Base-by-base conservation (phyloP, 352 stramenopile genomes). In the Pythium chondricola region DNA sequence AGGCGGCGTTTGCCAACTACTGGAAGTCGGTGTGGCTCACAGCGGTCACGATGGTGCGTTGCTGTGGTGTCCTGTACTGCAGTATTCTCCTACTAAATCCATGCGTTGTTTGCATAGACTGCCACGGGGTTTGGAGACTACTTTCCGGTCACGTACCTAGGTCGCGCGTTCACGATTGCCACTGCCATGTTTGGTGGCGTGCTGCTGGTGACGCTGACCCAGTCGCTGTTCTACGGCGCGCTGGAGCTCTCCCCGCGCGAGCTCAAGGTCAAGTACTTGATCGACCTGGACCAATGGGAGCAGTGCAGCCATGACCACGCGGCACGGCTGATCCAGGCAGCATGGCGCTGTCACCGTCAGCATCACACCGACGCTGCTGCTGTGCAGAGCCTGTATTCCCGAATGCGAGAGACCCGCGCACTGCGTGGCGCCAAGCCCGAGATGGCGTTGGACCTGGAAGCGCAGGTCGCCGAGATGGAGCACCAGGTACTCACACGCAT, bases 141-240 rank as follows among this genome's bases (percentile, higher is more conserved):
- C 47, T 84, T 71, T 27, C 77, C 77, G 0, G 72, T 87, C 25
- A 89, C 77, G 17, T 82, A 80, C 54, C 56, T 83, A 7, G 77
- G 77, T 2, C 70, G 77, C 0, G 58, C 49, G 1, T 85, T 85
- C 45, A 71, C 69, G 27, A 74, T 78, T 10, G 42, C 67, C 18
- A 82, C 74, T 22, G 77, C 68, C 11, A 89, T 89, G 69, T 79
- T 85, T 6, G 76, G 77, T n/a, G 74, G 77, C 3, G 51, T 89
- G 9, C 33, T 87, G 24, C 69, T 87, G 39, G 67, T 89, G 16
- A 74, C 74, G n/a, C 59, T 89, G 22, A 69, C 85, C 27, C 77
- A 89, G 50, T 85, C 74, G 16, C 61, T 87, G 17, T 89, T 89
- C 56, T 89, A 87, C 24, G 77, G 74, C 14, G 72, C 83, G n/a